Evolutionary conservation across 176 grass and related monocot species (phyloP), one percentile per base, ranked within the genome.

Genomic region (Cocos nucifera): DNA sequence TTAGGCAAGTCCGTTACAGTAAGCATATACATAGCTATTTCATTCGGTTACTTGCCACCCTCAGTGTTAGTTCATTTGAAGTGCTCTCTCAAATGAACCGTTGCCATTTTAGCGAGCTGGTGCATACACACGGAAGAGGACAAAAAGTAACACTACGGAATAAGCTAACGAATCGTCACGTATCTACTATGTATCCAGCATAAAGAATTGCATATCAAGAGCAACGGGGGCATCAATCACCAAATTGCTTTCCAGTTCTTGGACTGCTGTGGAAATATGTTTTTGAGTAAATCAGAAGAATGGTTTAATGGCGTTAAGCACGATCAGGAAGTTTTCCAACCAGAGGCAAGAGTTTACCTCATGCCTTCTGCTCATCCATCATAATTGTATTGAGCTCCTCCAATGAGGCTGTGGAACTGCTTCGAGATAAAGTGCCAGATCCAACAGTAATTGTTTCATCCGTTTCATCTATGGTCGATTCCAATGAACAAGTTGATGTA

Each of bases 401-500:
- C 56, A 88, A 61, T 0, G 92, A 91, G 3, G 73, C 72, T 5
- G 56, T 72, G 3, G 92, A 97, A 50, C 65, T 83, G 9, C 87
- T 88, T 25, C 79, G 81, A 0, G 87, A 91, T 66, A 97, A 67
- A 9, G 87, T 97, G 69, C 87, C 65, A 9, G 65, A 67, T 22
- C 52, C 65, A 55, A 91, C 65, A 3, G 87, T 97, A 58, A 82
- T 72, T 0, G 92, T 88, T 69, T 97, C 92, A 0, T 88, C 86
- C 0, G 77, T 84, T 73, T 93, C 89, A n/a, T 84, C 73, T n/a
- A 75, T 50, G 53, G 89, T 82, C 5, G 76, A 88, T 79, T 87
- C 92, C 30, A 97, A 72, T 26, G 92, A 97, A 71, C 73, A 80
- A 19, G 84, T 86, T 9, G 92, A 96, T 16, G 78, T 72, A 1